phyloP scores from a whole-genome alignment of 225 moss, liverwort and hornwort genomes.

The Pleurozium schreberi region DNA sequence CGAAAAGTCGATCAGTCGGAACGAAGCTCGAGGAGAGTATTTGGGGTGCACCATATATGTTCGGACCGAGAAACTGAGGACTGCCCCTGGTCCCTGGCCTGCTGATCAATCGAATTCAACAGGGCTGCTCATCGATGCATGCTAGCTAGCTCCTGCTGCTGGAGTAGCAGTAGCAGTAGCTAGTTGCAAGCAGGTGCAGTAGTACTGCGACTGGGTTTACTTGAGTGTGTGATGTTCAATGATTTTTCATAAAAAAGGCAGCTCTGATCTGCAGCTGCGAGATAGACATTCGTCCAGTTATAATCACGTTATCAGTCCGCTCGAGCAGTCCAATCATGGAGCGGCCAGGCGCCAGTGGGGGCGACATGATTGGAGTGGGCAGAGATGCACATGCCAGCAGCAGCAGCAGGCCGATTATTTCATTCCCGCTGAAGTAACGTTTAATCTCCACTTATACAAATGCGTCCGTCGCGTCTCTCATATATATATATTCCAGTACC shows the following conservation, averaged over 20 bases:
- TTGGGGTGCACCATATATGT: background rate
- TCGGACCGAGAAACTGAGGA: background rate
- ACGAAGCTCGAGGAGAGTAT: background rate
- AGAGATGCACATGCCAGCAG: constrained; percentile 34
- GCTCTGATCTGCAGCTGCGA: constrained; percentile 12
- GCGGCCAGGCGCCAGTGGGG: constrained; percentile 18
- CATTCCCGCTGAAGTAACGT: background rate
- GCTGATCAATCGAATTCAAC: background rate
- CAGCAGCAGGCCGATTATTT: constrained; percentile 9
- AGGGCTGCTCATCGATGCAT: background rate
- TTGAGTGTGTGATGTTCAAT: constrained; percentile 24
- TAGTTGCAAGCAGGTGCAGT: background rate
- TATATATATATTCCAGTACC: background rate
- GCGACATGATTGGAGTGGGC: constrained; percentile 35
- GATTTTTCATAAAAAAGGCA: background rate
- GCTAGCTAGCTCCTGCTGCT: background rate
- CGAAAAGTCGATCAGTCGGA: background rate
- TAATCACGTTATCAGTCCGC: constrained; percentile 22
- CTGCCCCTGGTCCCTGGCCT: background rate
- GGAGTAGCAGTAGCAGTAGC: background rate
- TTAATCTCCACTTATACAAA: background rate
- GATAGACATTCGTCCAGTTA: constrained; percentile 26
- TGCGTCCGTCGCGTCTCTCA: background rate
- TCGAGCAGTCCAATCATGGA: constrained; percentile 33
- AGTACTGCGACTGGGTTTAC: background rate